Evolutionary conservation across 1,139 yeast genomes (phyloP).

Genomic region (Suhomyces anneliseae): DNA sequence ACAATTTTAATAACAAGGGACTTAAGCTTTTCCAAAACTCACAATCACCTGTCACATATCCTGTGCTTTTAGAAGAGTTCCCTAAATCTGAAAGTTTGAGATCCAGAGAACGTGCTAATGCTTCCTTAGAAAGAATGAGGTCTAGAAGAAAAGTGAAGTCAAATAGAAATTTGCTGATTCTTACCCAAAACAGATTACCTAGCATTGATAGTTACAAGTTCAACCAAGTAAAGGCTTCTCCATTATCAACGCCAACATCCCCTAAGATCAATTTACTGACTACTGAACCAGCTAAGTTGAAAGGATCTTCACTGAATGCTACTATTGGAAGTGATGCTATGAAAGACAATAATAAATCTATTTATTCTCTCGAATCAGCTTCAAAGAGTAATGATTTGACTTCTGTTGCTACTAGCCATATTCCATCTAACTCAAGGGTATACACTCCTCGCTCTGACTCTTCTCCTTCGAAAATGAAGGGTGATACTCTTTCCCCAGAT

Average conservation of each 20-base stretch:
- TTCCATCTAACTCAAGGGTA: neutral
- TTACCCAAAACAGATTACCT: slow-evolving; percentile 27
- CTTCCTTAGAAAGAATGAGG: slow-evolving; percentile 63
- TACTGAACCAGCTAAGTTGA: neutral
- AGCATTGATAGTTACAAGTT: slow-evolving; percentile 13
- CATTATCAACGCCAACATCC: slow-evolving; percentile 11
- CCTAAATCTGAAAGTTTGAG: slow-evolving; percentile 36
- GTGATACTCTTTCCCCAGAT: neutral
- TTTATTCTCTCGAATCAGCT: neutral
- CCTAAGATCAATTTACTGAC: slow-evolving; percentile 8
- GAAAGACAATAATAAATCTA: neutral
- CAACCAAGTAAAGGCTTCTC: slow-evolving; percentile 6
- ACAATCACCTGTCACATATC: slow-evolving; percentile 1
- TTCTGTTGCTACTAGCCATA: neutral
- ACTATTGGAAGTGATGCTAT: neutral
- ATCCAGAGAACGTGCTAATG: slow-evolving; percentile 65
- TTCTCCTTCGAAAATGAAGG: neutral
- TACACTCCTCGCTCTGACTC: slow-evolving; percentile 1
- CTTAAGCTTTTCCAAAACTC: slow-evolving; percentile 14
- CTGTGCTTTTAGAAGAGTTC: slow-evolving; percentile 28
- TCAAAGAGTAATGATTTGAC: slow-evolving; percentile 1
- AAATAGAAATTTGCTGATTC: slow-evolving; percentile 31
- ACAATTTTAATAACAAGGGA: slow-evolving; percentile 1
- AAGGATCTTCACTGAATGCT: neutral
- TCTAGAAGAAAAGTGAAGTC: slow-evolving; percentile 58